A percentile compares a stretch with the other conserved stretches of the same genome.
These are phyloP conservation scores for Arabis hirsuta DNA, from an alignment of 345 rosid genomes.

Conservation along the genomic window DNA sequence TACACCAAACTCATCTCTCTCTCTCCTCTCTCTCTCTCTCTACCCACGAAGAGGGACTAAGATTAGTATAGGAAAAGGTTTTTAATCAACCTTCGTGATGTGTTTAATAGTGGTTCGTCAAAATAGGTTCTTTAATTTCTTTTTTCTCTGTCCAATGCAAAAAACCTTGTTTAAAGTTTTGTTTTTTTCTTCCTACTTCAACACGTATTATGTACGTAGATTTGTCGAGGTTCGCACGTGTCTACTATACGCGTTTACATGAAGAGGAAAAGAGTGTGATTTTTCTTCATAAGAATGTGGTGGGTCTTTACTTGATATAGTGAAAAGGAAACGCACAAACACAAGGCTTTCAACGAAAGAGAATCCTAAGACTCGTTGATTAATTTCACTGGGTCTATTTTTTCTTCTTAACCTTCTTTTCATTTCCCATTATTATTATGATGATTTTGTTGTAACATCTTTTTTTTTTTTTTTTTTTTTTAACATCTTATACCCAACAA, in stretches of 20 bases:
- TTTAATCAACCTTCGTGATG: conserved; percentile 34
- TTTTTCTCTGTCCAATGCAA: conserved; percentile 4
- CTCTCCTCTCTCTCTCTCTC: conserved; percentile 23
- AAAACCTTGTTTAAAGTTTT: conserved; percentile 27
- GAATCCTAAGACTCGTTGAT: conserved; percentile 42
- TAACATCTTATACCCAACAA: conserved; percentile 38
- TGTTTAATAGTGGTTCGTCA: conserved; percentile 32
- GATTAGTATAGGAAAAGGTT: conserved; percentile 23
- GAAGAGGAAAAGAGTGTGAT: conserved; percentile 19
- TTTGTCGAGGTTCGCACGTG: conserved; percentile 41
- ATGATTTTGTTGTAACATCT: conserved; percentile 14
- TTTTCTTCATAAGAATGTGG: conserved; percentile 27
- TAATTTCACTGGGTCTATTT: conserved; percentile 5
- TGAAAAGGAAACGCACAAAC: conserved; percentile 46
- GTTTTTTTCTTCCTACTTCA: conserved; percentile 39
- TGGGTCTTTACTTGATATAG: conserved; percentile 44
- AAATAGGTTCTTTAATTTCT: conserved; percentile 1
- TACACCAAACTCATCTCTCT: conserved; percentile 36
- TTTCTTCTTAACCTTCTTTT: conserved; percentile 30
- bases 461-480: neutral
- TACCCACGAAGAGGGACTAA: conserved; percentile 13
- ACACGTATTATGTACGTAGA: conserved; percentile 28
- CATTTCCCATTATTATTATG: conserved; percentile 28
- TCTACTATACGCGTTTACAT: conserved; percentile 34
- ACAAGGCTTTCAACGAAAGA: conserved; percentile 45